phyloP scores from a whole-genome alignment of 2,329 filamentous ascomycete genomes.

The Stromatinia cepivora region DNA sequence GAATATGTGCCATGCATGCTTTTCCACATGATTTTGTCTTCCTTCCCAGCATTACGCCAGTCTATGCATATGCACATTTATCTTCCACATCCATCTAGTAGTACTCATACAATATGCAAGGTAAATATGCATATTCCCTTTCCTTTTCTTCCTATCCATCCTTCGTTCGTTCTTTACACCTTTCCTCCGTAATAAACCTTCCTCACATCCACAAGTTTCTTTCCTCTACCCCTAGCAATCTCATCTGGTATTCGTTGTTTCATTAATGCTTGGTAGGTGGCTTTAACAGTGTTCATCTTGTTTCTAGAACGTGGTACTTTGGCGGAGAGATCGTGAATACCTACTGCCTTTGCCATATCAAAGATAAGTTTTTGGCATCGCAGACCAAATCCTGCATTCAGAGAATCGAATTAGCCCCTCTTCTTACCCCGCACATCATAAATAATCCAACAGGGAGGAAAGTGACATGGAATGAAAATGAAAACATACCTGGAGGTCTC shows the following conservation, averaged over 20 bases:
- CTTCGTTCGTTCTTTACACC: constrained; percentile 31
- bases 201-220: constrained; percentile 92
- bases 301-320: constrained; percentile 83
- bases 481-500: constrained; percentile 76
- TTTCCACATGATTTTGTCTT: constrained; percentile 14
- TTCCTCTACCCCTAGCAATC: constrained; percentile 83
- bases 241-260: constrained; percentile 86
- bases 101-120: constrained; percentile 54
- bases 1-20: constrained; percentile 7
- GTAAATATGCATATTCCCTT: constrained; percentile 20
- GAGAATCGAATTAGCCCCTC: constrained; percentile 20
- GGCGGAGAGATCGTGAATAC: constrained; percentile 84
- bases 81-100: constrained; percentile 11
- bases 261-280: constrained; percentile 77
- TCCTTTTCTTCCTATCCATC: constrained; percentile 13
- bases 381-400: constrained; percentile 77
- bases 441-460: neutral
- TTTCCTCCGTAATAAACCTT: constrained; percentile 93
- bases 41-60: constrained; percentile 4
- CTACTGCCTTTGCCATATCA: constrained; percentile 85
- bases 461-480: neutral
- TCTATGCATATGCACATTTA: constrained; percentile 31
- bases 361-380: constrained; percentile 90
- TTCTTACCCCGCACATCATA: neutral
- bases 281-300: constrained; percentile 98